These are phyloP conservation scores for Fraxinus sp. DNA, from an alignment of 305 asterid species.

Conservation along the genomic window DNA sequence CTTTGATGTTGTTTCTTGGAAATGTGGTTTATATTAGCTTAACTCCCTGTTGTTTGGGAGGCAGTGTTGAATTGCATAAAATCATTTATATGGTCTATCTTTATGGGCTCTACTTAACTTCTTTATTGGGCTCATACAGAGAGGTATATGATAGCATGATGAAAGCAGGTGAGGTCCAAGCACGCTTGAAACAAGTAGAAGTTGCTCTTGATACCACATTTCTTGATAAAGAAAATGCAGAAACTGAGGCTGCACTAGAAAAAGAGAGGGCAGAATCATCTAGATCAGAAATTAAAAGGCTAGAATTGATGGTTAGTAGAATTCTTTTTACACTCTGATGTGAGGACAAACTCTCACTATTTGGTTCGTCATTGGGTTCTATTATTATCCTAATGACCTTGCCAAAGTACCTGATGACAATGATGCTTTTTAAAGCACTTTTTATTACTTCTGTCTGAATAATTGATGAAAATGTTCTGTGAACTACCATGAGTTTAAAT, in stretches of 20 bases:
- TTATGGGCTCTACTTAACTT: conserved; percentile 22
- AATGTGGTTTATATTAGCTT: background rate
- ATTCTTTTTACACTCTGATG: conserved; percentile 20
- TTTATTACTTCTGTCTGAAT: background rate
- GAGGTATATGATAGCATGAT: conserved; percentile 78
- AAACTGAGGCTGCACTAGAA: conserved; percentile 60
- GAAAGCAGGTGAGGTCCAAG: conserved; percentile 65
- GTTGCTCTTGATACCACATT: conserved; percentile 68
- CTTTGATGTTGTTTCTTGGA: background rate
- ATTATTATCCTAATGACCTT: conserved; percentile 2
- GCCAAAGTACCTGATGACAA: conserved; percentile 7
- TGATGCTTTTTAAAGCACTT: background rate
- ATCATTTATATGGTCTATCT: conserved; percentile 21
- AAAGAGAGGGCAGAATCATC: conserved; percentile 65
- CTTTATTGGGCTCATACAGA: conserved; percentile 41
- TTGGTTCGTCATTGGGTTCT: background rate
- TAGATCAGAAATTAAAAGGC: conserved; percentile 69
- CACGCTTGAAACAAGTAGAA: conserved; percentile 62
- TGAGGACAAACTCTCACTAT: conserved; percentile 12
- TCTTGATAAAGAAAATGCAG: conserved; percentile 66
- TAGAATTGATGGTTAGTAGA: conserved; percentile 62
- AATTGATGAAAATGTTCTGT: background rate
- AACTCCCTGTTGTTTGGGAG: conserved; percentile 9
- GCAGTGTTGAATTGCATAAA: conserved; percentile 28
- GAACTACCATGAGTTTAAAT: conserved; percentile 1